Conservation (phyloP, 192 early-diverging fungal species). For the Coemansia sp. region DNA sequence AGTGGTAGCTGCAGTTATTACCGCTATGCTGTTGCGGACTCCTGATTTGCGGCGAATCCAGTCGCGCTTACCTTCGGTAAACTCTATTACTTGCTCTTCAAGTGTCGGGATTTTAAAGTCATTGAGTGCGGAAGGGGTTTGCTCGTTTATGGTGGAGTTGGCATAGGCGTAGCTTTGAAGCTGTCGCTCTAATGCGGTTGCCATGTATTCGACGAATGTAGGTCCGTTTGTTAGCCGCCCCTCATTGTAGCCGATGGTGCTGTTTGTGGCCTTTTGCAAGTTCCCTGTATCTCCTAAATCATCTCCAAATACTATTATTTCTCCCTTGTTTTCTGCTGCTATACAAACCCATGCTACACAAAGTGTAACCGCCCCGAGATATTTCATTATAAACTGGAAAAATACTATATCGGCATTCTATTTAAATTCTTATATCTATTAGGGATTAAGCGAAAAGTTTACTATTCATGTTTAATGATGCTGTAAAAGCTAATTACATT, state of each 20-base stretch:
- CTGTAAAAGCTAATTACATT: no score
- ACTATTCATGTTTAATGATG: no score
- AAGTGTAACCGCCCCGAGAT: no score
- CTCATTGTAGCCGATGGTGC: slow-evolving; percentile 17
- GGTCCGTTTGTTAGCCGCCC: slow-evolving; percentile 29
- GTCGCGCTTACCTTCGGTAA: slow-evolving; percentile 19
- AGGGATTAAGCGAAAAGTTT: no score
- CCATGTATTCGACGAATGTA: slow-evolving; percentile 33
- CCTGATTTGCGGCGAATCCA: slow-evolving; percentile 30
- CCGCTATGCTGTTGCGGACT: slow-evolving; percentile 14
- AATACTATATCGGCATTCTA: no score
- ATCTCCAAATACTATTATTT: slow-evolving; percentile 23
- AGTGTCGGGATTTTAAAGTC: slow-evolving; percentile 6
- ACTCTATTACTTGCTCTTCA: slow-evolving; percentile 16
- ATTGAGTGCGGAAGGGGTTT: neutral
- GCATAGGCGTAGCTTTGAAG: slow-evolving; percentile 18
- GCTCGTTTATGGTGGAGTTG: slow-evolving; percentile 7
- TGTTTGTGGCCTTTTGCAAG: slow-evolving; percentile 17
- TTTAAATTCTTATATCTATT: no score
- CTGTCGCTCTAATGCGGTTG: slow-evolving; percentile 8
- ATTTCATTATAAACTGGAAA: no score
- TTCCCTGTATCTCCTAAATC: slow-evolving; percentile 30
- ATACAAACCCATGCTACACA: no score
- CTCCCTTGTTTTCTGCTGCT: slow-evolving; percentile 5
- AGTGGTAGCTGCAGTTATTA: slow-evolving; percentile 15